Conservation (phyloP, 371 early-diverging fungal genomes). For the Parasitella parasitica region DNA sequence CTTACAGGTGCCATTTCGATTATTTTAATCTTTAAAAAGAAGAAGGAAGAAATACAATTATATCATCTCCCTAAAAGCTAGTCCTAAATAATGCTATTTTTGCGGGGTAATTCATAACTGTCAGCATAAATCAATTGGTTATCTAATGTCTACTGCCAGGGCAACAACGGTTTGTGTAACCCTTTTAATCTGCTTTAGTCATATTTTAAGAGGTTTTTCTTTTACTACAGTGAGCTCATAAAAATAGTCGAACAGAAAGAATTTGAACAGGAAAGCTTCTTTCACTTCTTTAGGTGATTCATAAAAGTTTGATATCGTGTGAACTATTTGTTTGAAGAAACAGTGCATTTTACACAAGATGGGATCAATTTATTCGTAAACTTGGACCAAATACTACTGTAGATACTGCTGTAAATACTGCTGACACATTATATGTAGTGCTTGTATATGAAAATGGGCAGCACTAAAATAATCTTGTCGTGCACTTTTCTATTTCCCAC, state of each 20-base stretch:
- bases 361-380: background rate
- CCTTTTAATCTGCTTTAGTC: background rate
- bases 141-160: background rate
- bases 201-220: background rate
- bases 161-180: background rate
- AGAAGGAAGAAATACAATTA: background rate
- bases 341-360: background rate
- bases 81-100: background rate
- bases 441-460: background rate
- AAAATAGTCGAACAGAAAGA: background rate
- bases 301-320: slow-evolving; percentile 1
- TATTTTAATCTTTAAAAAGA: background rate
- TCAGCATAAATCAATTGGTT: slow-evolving; percentile 2
- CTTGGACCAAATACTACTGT: background rate
- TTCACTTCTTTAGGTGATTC: background rate
- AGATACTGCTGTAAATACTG: background rate
- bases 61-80: background rate
- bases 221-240: background rate
- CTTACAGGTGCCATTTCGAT: slow-evolving; percentile 13
- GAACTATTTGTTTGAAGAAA: background rate
- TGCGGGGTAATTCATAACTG: background rate
- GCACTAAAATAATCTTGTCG: background rate
- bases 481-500: background rate
- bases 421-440: no score
- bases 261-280: background rate